Conservation (phyloP, 371 early-diverging fungal species). For the Funneliformis caledonium region DNA sequence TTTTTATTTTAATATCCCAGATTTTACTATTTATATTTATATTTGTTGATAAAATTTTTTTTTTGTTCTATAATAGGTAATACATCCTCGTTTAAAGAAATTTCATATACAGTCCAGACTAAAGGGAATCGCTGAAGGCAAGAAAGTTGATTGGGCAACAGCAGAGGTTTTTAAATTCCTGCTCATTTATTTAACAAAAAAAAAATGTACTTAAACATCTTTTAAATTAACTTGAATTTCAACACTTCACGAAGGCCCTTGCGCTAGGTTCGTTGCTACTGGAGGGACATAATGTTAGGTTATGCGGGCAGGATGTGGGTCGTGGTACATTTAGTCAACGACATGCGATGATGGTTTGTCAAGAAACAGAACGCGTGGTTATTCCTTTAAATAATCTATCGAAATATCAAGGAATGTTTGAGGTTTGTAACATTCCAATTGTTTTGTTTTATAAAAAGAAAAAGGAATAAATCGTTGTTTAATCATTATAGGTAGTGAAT, state of each 20-base stretch:
- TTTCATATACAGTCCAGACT: conserved; percentile 87
- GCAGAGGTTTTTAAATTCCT: conserved; percentile 69
- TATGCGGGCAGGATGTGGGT: conserved; percentile 97
- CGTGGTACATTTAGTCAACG: conserved; percentile 98
- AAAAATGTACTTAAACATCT: neutral
- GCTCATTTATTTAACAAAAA: neutral
- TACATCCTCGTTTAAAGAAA: conserved; percentile 88
- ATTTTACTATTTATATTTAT: neutral
- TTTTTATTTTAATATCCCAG: conserved; percentile 41
- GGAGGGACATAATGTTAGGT: conserved; percentile 86
- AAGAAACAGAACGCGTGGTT: conserved; percentile 68
- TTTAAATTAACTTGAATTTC: neutral
- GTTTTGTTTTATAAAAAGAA: neutral
- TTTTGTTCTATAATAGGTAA: neutral
- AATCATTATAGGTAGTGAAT: conserved; percentile 81
- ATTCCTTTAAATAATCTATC: conserved; percentile 82
- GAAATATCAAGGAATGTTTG: conserved; percentile 58
- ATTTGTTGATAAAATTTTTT: too few species aligned
- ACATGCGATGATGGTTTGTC: conserved; percentile 87
- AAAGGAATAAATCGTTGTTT: neutral
- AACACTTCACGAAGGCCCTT: conserved; percentile 50
- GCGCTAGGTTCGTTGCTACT: conserved; percentile 89
- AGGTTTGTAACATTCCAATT: conserved; percentile 54
- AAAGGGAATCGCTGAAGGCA: conserved; percentile 69
- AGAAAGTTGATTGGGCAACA: conserved; percentile 93